Conservation (phyloP, 371 early-diverging fungal genomes). For the Vairimorpha necatrix region DNA sequence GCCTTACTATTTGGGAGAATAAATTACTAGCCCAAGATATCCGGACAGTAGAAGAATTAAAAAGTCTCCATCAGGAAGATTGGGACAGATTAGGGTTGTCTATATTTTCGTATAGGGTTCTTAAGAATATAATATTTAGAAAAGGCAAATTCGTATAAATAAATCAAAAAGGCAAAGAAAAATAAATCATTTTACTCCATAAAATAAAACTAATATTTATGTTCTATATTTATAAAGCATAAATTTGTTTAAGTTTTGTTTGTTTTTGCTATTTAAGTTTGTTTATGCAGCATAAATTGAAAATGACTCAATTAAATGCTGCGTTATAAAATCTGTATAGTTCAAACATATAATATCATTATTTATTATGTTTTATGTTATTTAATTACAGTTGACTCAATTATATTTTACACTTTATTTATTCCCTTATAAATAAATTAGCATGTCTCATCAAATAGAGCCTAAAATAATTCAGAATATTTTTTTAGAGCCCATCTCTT, state of each 20-base stretch:
- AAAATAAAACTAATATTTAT: background rate
- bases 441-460: too few relatives aligned
- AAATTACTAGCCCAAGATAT: conserved; percentile 62
- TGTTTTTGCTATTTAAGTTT: too few relatives aligned
- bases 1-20: conserved; percentile 55
- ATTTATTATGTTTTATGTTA: too few relatives aligned
- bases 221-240: background rate
- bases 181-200: background rate
- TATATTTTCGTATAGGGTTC: conserved; percentile 59
- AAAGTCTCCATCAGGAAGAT: conserved; percentile 59
- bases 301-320: too few relatives aligned
- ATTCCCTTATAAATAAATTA: too few relatives aligned
- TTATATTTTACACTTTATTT: too few relatives aligned
- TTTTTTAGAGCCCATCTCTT: background rate
- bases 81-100: conserved; percentile 62
- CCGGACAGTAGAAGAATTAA: conserved; percentile 63
- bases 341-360: too few relatives aligned
- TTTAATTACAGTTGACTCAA: too few relatives aligned
- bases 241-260: too few relatives aligned
- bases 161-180: background rate
- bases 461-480: too few relatives aligned
- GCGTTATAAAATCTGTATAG: too few relatives aligned
- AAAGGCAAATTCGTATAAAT: conserved; percentile 46
- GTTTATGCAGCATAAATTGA: too few relatives aligned
- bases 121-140: conserved; percentile 61